Conservation (phyloP, 371 early-diverging fungal species). For the Funneliformis caledonium region DNA sequence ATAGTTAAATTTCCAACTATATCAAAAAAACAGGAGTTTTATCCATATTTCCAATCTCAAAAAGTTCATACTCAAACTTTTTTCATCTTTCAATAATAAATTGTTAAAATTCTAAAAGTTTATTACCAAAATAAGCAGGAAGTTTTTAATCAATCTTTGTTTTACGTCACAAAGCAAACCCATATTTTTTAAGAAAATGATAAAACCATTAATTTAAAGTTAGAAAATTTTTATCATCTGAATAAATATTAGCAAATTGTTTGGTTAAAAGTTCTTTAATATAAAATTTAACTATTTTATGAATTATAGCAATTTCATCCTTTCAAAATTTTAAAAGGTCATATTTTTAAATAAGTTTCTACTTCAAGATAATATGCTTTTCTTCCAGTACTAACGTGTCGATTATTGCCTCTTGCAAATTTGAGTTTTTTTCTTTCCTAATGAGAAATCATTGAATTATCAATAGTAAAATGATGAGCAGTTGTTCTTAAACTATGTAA, state of each 20-base stretch:
- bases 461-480: slow-evolving; percentile 8
- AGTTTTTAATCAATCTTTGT: too few species aligned
- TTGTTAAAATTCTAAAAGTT: too few species aligned
- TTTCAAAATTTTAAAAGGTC: slow-evolving; percentile 1
- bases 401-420: not conserved
- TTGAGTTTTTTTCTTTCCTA: not conserved
- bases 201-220: too few species aligned
- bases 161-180: not conserved
- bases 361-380: slow-evolving; percentile 28
- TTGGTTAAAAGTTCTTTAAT: slow-evolving; percentile 6
- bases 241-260: too few species aligned
- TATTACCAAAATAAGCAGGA: too few species aligned
- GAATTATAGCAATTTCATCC: slow-evolving; percentile 13
- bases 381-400: not conserved
- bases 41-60: too few species aligned
- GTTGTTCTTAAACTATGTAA: not conserved
- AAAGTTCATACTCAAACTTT: too few species aligned
- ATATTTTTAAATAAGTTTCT: not conserved
- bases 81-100: too few species aligned
- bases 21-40: too few species aligned
- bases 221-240: slow-evolving; percentile 3
- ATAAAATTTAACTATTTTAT: not conserved
- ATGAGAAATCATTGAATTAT: too few species aligned
- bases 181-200: slow-evolving; percentile 12
- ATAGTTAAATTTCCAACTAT: slow-evolving; percentile 23